Percentiles rank a stretch among this genome's conserved stretches.
Evolutionary conservation across 1,139 yeast species (phyloP).

Genomic region (Pichia sp.): DNA sequence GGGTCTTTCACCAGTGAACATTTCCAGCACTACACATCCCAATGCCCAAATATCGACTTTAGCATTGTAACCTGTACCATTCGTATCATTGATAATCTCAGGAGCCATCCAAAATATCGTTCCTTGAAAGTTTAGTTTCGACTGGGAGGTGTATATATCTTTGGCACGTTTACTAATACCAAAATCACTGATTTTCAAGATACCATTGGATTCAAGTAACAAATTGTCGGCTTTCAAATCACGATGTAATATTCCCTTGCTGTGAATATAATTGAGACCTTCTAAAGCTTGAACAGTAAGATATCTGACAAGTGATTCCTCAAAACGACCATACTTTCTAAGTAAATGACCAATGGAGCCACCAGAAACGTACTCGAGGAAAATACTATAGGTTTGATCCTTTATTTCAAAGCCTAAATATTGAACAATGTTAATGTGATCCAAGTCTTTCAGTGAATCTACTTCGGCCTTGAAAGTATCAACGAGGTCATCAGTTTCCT

Average conservation of each 20-base stretch:
- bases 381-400: conserved; percentile 69
- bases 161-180: conserved; percentile 88
- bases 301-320: conserved; percentile 65
- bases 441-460: conserved; percentile 88
- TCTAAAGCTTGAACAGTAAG: conserved; percentile 73
- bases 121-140: conserved; percentile 94
- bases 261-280: conserved; percentile 82
- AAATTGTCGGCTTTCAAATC: conserved; percentile 95
- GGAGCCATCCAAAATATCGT: conserved; percentile 99
- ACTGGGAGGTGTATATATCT: conserved; percentile 83
- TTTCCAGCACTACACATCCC: conserved; percentile 94
- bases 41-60: conserved; percentile 90
- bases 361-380: conserved; percentile 95
- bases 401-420: conserved; percentile 88
- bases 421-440: conserved; percentile 91
- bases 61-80: conserved; percentile 79
- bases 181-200: conserved; percentile 93
- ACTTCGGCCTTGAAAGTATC: conserved; percentile 84
- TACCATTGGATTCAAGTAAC: conserved; percentile 83
- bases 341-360: conserved; percentile 91
- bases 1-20: conserved; percentile 83
- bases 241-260: conserved; percentile 83
- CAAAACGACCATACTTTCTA: conserved; percentile 78
- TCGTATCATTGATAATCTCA: conserved; percentile 77
- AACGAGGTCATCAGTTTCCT: conserved; percentile 53